Percentiles rank a stretch among this genome's conserved stretches.
These are phyloP conservation scores for Colletotrichum phormii DNA, from an alignment of 2,329 filamentous ascomycete genomes.

Conservation along the genomic window DNA sequence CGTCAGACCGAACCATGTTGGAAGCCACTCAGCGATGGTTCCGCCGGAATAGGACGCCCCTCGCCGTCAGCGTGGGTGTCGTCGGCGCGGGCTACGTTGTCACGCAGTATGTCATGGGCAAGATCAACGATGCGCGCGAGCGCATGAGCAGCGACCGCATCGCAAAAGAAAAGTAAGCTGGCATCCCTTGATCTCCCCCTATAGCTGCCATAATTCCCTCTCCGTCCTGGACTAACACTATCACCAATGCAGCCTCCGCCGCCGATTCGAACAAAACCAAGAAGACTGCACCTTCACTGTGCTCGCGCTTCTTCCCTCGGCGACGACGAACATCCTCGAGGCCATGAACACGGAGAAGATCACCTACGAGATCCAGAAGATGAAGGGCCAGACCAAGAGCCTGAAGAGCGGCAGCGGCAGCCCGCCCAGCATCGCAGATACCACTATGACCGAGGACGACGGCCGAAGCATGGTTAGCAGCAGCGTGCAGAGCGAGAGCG, in stretches of 20 bases:
- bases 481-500: slow-evolving; percentile 84
- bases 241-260: slow-evolving; percentile 76
- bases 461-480: slow-evolving; percentile 72
- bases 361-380: slow-evolving; percentile 92
- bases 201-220: background rate
- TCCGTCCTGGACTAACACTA: slow-evolving; percentile 7
- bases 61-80: slow-evolving; percentile 89
- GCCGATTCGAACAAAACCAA: slow-evolving; percentile 98
- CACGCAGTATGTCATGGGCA: slow-evolving; percentile 90
- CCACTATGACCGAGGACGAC: slow-evolving; percentile 87
- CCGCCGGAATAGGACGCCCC: slow-evolving; percentile 87
- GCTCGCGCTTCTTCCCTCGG: slow-evolving; percentile 92
- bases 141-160: slow-evolving; percentile 97
- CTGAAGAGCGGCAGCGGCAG: slow-evolving; percentile 66
- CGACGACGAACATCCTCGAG: slow-evolving; percentile 88
- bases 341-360: slow-evolving; percentile 92
- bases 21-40: slow-evolving; percentile 88
- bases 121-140: slow-evolving; percentile 93
- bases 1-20: slow-evolving; percentile 60
- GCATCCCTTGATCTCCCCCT: too few relatives aligned
- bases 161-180: slow-evolving; percentile 89
- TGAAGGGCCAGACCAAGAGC: slow-evolving; percentile 70
- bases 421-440: slow-evolving; percentile 71
- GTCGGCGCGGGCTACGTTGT: slow-evolving; percentile 91
- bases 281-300: slow-evolving; percentile 99